Percentiles rank a stretch among this genome's conserved stretches.
Evolutionary conservation across 2,329 filamentous ascomycete genomes (phyloP).

Genomic region (Corinectria fuckeliana): DNA sequence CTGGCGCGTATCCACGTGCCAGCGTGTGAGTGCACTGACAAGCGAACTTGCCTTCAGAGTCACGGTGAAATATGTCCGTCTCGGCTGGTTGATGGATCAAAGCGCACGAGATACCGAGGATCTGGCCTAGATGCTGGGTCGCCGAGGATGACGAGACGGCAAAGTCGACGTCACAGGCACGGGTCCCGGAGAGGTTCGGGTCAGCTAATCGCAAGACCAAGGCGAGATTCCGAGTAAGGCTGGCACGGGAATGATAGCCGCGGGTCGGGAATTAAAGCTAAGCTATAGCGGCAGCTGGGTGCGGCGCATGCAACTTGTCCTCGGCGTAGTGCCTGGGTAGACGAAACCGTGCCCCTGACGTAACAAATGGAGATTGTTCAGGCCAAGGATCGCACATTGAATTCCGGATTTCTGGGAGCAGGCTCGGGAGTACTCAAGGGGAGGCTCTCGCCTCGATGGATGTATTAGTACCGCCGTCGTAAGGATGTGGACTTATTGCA

Average conservation of each 20-base stretch:
- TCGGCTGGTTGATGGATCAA: conserved; percentile 28
- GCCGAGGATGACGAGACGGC: conserved; percentile 30
- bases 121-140: conserved; percentile 18
- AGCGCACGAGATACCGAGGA: conserved; percentile 34
- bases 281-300: neutral
- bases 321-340: conserved; percentile 19
- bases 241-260: conserved; percentile 25
- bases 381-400: neutral
- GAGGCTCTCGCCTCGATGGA: neutral
- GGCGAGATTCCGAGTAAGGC: conserved; percentile 15
- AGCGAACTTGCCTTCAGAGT: conserved; percentile 5
- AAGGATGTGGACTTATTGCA: neutral
- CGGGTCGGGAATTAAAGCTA: conserved; percentile 25
- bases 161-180: conserved; percentile 31
- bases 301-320: conserved; percentile 14
- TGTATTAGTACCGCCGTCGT: conserved; percentile 6
- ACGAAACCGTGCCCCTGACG: conserved; percentile 2
- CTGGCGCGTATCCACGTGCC: neutral
- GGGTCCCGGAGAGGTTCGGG: conserved; percentile 22
- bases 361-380: conserved; percentile 3
- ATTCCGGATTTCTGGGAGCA: neutral
- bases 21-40: neutral
- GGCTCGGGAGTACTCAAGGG: conserved; percentile 1
- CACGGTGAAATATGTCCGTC: conserved; percentile 10
- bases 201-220: conserved; percentile 2